Conservation (phyloP, 1,284 basidiomycete genomes). For the Tylopilus orsonianus region DNA sequence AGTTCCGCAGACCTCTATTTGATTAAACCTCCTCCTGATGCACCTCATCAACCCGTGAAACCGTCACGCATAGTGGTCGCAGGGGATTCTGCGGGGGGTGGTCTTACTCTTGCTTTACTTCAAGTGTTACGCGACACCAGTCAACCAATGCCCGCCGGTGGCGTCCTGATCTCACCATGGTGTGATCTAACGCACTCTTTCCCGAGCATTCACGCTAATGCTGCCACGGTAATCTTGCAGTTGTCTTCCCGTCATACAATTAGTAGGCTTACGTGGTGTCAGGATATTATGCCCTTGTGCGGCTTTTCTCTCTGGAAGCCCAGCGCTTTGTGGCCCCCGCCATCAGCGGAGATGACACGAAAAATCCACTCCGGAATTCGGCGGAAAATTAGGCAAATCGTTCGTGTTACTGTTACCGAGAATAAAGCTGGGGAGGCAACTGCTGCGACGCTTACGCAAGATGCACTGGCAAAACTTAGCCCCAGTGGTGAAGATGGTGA, state of each 20-base stretch:
- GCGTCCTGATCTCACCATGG: conserved; percentile 86
- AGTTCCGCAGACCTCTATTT: conserved; percentile 44
- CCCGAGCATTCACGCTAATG: conserved; percentile 85
- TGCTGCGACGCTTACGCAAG: conserved; percentile 3
- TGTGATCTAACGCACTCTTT: conserved; percentile 95
- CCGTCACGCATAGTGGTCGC: conserved; percentile 83
- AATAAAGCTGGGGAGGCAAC: conserved; percentile 11
- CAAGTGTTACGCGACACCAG: conserved; percentile 90
- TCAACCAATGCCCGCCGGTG: conserved; percentile 84
- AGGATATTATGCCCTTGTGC: conserved; percentile 75
- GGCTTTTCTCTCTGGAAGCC: conserved; percentile 80
- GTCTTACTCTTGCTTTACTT: conserved; percentile 80
- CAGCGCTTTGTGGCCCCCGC: conserved; percentile 89
- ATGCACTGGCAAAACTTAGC: conserved; percentile 24
- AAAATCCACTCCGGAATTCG: conserved; percentile 65
- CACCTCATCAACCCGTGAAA: conserved; percentile 75
- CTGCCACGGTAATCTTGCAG: conserved; percentile 60
- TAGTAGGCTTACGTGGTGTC: conserved; percentile 4
- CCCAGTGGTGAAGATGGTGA: conserved; percentile 21
- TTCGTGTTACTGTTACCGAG: conserved; percentile 36
- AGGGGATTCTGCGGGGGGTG: conserved; percentile 95
- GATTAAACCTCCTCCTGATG: conserved; percentile 66
- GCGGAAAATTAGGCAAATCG: conserved; percentile 59
- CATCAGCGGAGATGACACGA: conserved; percentile 68
- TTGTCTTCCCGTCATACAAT: not conserved